Percentiles rank a stretch among this genome's conserved stretches.
Conservation (phyloP, 306 rosid genomes). For the Cucumis cinereus region DNA sequence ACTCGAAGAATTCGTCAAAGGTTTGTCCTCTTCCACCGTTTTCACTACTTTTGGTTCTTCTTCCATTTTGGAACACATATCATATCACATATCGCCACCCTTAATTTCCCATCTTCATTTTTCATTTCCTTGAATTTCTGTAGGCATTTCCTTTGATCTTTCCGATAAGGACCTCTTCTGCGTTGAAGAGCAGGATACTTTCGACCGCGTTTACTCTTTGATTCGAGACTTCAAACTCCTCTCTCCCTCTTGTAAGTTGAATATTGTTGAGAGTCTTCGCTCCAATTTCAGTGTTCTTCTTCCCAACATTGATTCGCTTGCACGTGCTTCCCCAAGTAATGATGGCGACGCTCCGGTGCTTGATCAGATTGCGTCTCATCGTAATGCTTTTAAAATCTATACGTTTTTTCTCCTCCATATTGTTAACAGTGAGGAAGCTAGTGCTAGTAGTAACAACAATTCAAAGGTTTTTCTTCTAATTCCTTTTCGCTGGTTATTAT, state of each 20-base stretch:
- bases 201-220: slow-evolving; percentile 71
- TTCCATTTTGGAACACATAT: neutral
- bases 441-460: slow-evolving; percentile 15
- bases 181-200: slow-evolving; percentile 70
- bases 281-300: slow-evolving; percentile 86
- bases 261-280: slow-evolving; percentile 71
- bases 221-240: slow-evolving; percentile 35
- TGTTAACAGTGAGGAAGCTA: slow-evolving; percentile 47
- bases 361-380: slow-evolving; percentile 60
- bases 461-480: slow-evolving; percentile 31
- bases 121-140: neutral
- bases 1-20: slow-evolving; percentile 90
- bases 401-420: slow-evolving; percentile 52
- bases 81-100: neutral
- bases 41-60: too few species aligned
- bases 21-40: slow-evolving; percentile 12
- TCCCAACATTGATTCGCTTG: slow-evolving; percentile 71
- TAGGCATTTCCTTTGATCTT: slow-evolving; percentile 83
- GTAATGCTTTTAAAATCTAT: slow-evolving; percentile 79
- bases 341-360: slow-evolving; percentile 26
- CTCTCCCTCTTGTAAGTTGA: slow-evolving; percentile 47
- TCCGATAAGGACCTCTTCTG: slow-evolving; percentile 72
- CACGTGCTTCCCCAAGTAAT: slow-evolving; percentile 41
- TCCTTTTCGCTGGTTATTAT: neutral
- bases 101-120: neutral